phyloP scores from a whole-genome alignment of 176 grass and related monocot species.

The Guadua angustifolia region DNA sequence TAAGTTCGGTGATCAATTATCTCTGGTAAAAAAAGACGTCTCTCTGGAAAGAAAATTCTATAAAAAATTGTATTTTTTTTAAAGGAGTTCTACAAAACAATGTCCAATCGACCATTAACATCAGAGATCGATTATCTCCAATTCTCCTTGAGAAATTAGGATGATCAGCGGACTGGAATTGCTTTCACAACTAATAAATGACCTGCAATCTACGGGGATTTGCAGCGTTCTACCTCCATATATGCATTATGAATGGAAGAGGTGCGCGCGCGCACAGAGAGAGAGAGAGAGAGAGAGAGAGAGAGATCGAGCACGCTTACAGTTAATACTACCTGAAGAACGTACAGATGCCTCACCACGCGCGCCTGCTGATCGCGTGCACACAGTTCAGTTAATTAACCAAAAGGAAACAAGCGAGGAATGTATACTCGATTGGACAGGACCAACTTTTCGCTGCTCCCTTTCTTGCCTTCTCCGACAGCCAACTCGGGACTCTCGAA shows the following conservation, averaged over 20 bases:
- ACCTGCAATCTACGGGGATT: background rate
- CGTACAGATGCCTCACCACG: slow-evolving; percentile 36
- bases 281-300: too few relatives aligned
- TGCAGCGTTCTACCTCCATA: background rate
- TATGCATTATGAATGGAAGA: background rate
- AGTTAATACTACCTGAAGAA: background rate
- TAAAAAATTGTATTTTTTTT: background rate
- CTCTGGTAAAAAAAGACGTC: background rate
- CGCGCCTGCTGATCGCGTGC: slow-evolving; percentile 20
- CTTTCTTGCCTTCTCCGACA: slow-evolving; percentile 45
- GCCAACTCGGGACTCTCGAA: slow-evolving; percentile 38
- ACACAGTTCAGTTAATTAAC: slow-evolving; percentile 32
- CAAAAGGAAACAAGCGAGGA: slow-evolving; percentile 13
- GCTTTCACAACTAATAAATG: too few relatives aligned
- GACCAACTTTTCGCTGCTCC: slow-evolving; percentile 19
- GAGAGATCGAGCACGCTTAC: background rate
- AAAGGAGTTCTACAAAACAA: background rate
- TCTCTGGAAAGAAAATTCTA: background rate
- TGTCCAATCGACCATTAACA: background rate
- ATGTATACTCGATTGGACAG: background rate
- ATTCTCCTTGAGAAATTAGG: background rate
- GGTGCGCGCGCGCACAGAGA: too few relatives aligned
- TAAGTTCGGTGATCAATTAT: background rate
- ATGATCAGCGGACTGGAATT: background rate
- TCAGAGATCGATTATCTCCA: background rate